Conservation (phyloP, 2,329 filamentous ascomycete genomes). For the Alternaria sp. region DNA sequence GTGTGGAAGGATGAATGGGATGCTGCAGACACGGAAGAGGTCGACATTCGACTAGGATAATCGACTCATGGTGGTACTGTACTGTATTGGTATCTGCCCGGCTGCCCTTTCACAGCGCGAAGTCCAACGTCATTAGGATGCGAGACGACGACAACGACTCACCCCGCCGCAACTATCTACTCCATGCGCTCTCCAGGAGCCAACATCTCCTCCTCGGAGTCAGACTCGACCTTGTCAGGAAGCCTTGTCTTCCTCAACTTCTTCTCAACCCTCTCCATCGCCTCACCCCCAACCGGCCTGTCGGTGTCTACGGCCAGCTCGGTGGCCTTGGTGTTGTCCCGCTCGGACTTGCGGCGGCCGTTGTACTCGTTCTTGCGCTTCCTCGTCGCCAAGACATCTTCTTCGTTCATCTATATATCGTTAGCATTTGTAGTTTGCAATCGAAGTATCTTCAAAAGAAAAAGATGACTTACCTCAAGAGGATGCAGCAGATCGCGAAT, state of each 20-base stretch:
- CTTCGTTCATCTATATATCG: background rate
- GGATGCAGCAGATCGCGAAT: background rate
- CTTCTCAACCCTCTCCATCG: background rate
- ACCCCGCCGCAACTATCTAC: background rate
- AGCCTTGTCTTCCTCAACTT: background rate
- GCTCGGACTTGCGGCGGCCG: background rate
- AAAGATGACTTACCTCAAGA: background rate
- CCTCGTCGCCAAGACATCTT: background rate
- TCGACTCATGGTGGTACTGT: background rate
- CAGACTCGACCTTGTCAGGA: background rate
- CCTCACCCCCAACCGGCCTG: background rate
- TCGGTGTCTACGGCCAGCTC: background rate
- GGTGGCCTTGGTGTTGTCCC: background rate
- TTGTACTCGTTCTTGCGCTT: background rate
- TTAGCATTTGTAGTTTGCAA: background rate
- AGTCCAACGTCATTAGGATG: background rate
- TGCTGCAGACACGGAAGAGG: slow-evolving; percentile 2
- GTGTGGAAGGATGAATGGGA: slow-evolving; percentile 15
- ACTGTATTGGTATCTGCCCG: background rate
- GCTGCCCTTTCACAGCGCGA: background rate
- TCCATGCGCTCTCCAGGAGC: background rate
- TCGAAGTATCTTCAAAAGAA: background rate
- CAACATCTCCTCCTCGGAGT: background rate
- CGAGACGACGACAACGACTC: background rate
- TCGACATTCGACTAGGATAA: slow-evolving; percentile 18